Evolutionary conservation across 208 protist species (phyloP).

Genomic region (Leishmania gerbilli): DNA sequence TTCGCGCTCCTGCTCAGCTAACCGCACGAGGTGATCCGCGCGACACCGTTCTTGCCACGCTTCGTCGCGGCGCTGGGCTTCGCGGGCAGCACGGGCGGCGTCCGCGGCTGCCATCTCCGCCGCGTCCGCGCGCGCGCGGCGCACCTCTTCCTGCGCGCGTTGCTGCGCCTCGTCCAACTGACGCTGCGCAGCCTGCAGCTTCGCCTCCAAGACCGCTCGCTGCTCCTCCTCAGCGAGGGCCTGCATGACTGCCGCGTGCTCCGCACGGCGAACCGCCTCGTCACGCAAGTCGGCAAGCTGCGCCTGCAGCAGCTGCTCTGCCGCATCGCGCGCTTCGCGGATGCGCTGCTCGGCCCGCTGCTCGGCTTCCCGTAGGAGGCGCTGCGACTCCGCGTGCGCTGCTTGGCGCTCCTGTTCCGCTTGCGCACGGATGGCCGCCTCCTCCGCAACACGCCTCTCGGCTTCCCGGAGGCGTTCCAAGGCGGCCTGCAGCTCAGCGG

Average conservation of each 20-base stretch:
- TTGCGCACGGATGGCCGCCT: slow-evolving; percentile 32
- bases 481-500: slow-evolving; percentile 48
- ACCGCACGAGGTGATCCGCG: slow-evolving; percentile 32
- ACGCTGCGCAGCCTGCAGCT: slow-evolving; percentile 55
- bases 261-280: slow-evolving; percentile 37
- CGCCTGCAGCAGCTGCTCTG: slow-evolving; percentile 41
- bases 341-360: slow-evolving; percentile 53
- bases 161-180: slow-evolving; percentile 56
- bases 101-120: slow-evolving; percentile 43
- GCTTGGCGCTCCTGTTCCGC: slow-evolving; percentile 36
- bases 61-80: slow-evolving; percentile 40
- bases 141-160: slow-evolving; percentile 40
- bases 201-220: slow-evolving; percentile 49
- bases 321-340: slow-evolving; percentile 37
- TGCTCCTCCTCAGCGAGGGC: slow-evolving; percentile 54
- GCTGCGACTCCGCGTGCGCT: slow-evolving; percentile 31
- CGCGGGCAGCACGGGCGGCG: slow-evolving; percentile 32
- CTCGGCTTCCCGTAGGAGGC: slow-evolving; percentile 50
- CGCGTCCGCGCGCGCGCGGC: slow-evolving; percentile 46
- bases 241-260: slow-evolving; percentile 46
- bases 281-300: slow-evolving; percentile 41
- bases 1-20: slow-evolving; percentile 41
- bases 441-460: slow-evolving; percentile 53
- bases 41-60: slow-evolving; percentile 33
- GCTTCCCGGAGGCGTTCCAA: slow-evolving; percentile 59